A percentile compares a stretch with the other conserved stretches of the same genome.
These are phyloP conservation scores for Solanum hybrid DNA, from an alignment of 305 asterid genomes.

Conservation along the genomic window DNA sequence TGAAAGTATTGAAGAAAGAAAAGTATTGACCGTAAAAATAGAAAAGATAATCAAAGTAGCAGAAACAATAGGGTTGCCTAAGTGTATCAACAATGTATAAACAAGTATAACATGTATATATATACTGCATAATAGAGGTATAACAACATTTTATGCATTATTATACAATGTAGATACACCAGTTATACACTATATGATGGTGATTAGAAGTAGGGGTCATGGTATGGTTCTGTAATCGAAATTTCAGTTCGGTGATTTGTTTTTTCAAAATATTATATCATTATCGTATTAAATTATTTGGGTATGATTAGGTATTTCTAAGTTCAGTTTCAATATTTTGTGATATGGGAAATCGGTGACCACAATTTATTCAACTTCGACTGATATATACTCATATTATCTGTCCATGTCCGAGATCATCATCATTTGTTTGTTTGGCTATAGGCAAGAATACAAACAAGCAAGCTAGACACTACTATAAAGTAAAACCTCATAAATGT, in stretches of 20 bases:
- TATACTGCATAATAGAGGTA: not conserved
- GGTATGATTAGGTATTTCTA: not conserved
- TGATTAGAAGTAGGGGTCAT: too few relatives aligned
- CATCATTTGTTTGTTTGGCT: not conserved
- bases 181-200: too few relatives aligned
- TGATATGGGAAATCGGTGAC: rapidly evolving
- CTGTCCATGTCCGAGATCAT: not conserved
- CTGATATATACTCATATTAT: too few relatives aligned
- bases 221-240: not conserved
- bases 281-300: too few relatives aligned
- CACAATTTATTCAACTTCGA: too few relatives aligned
- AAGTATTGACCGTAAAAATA: too few relatives aligned
- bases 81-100: not conserved
- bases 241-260: too few relatives aligned
- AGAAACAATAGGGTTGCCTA: not conserved
- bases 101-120: not conserved
- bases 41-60: not conserved
- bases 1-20: too few relatives aligned
- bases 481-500: not conserved
- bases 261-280: too few relatives aligned
- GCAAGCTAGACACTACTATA: not conserved
- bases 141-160: not conserved
- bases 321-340: not conserved
- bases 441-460: not conserved
- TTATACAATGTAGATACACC: not conserved